Percentiles rank a stretch among this genome's conserved stretches.
Conservation (phyloP, 768 basidiomycete species). For the Lentinula sp. region DNA sequence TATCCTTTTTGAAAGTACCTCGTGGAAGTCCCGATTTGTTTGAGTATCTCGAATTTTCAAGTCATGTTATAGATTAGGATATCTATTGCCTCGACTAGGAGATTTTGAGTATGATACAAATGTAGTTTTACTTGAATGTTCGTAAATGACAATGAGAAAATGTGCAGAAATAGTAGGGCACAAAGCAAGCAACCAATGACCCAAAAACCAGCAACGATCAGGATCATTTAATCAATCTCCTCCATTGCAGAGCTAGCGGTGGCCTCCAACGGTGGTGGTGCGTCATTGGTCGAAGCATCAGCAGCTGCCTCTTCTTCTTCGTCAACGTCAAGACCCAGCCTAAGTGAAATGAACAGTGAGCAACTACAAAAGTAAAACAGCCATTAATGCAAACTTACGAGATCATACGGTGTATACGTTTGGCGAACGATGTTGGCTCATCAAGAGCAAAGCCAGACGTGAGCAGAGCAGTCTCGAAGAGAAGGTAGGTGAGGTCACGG, state of each 20-base stretch:
- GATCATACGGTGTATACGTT: constrained; percentile 98
- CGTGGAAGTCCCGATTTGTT: neutral
- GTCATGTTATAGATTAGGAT: neutral
- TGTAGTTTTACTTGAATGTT: neutral
- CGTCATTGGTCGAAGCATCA: constrained; percentile 29
- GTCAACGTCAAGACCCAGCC: constrained; percentile 83
- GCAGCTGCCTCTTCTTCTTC: constrained; percentile 60
- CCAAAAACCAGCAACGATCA: constrained; percentile 11
- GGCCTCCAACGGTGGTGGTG: constrained; percentile 48
- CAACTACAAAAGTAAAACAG: constrained; percentile 6
- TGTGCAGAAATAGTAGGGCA: neutral
- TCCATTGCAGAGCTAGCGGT: constrained; percentile 87
- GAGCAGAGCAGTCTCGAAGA: constrained; percentile 96
- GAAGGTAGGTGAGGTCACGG: constrained; percentile 89
- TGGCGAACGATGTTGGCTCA: constrained; percentile 90
- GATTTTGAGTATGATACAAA: neutral
- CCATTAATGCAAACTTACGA: constrained; percentile 36
- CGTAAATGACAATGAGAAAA: neutral
- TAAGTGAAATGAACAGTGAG: constrained; percentile 12
- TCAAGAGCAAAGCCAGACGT: constrained; percentile 95
- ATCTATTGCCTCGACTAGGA: neutral
- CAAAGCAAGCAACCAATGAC: constrained; percentile 4
- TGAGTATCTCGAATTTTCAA: neutral
- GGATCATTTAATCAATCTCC: constrained; percentile 76
- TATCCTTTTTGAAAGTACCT: no score